phyloP scores from a whole-genome alignment of 2,329 filamentous ascomycete genomes.

The Rhexocercosporidium sp. region DNA sequence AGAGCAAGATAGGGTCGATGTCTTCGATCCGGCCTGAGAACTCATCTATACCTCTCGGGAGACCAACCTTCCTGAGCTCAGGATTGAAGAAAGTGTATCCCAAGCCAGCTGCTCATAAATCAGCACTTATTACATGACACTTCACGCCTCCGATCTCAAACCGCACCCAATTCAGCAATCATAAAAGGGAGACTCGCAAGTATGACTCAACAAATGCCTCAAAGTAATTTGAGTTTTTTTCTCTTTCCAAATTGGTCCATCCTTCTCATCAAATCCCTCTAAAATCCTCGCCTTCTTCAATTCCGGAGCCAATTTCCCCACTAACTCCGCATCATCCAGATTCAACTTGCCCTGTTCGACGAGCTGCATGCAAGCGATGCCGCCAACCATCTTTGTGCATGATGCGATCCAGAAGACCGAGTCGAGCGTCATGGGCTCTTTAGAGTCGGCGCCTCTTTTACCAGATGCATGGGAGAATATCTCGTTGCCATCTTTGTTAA shows the following conservation, averaged over 20 bases:
- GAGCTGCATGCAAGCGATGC: slow-evolving; percentile 56
- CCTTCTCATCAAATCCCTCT: slow-evolving; percentile 47
- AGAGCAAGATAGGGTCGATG: slow-evolving; percentile 50
- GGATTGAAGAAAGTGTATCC: slow-evolving; percentile 61
- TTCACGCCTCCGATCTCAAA: neutral
- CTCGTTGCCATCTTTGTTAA: slow-evolving; percentile 54
- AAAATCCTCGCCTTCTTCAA: slow-evolving; percentile 54
- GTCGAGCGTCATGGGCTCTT: slow-evolving; percentile 62
- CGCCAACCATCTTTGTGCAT: slow-evolving; percentile 61
- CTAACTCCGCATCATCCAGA: slow-evolving; percentile 60
- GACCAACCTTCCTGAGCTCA: slow-evolving; percentile 52
- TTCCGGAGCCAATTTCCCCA: slow-evolving; percentile 56
- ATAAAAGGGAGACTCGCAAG: slow-evolving; percentile 31
- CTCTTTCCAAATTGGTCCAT: slow-evolving; percentile 39
- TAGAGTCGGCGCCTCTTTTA: slow-evolving; percentile 49
- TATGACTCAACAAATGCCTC: slow-evolving; percentile 61
- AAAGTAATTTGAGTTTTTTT: slow-evolving; percentile 59
- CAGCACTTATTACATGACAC: neutral
- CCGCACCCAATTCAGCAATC: neutral
- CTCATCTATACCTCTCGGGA: slow-evolving; percentile 48
- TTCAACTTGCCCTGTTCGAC: slow-evolving; percentile 56
- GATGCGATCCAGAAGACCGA: slow-evolving; percentile 65
- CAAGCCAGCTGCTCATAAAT: slow-evolving; percentile 52
- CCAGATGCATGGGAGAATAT: slow-evolving; percentile 56
- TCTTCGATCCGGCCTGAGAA: slow-evolving; percentile 32